Evolutionary conservation across 208 protist species (phyloP).

Genomic region (Leishmania braziliensis): DNA sequence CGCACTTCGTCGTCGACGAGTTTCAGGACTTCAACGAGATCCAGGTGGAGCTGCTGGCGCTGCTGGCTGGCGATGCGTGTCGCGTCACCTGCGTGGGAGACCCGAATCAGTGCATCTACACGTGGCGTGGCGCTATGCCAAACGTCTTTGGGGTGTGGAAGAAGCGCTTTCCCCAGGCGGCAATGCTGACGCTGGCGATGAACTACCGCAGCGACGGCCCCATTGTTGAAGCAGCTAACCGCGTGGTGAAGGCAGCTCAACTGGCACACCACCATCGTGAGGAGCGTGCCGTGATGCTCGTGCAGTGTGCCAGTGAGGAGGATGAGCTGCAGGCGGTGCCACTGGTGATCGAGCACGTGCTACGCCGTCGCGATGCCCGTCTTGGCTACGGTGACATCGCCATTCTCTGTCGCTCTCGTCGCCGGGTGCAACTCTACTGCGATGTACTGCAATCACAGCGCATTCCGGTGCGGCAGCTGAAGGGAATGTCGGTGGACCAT

Average conservation of each 20-base stretch:
- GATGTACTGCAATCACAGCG: conserved; percentile 39
- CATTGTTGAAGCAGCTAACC: conserved; percentile 75
- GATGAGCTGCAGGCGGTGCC: conserved; percentile 51
- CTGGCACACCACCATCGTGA: conserved; percentile 42
- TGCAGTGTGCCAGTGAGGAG: conserved; percentile 39
- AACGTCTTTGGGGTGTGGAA: conserved; percentile 73
- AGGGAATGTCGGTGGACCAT: conserved; percentile 35
- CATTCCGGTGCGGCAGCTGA: conserved; percentile 62
- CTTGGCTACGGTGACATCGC: conserved; percentile 71
- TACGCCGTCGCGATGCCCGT: conserved; percentile 40
- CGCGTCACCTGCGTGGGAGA: conserved; percentile 89
- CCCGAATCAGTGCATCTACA: conserved; percentile 91
- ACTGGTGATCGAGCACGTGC: conserved; percentile 45
- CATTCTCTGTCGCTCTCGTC: conserved; percentile 79
- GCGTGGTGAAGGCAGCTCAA: conserved; percentile 49
- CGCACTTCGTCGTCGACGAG: conserved; percentile 90
- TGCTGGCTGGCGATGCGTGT: conserved; percentile 77
- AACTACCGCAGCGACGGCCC: conserved; percentile 84
- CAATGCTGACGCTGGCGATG: conserved; percentile 46
- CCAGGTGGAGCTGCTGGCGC: conserved; percentile 82
- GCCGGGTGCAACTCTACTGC: conserved; percentile 41
- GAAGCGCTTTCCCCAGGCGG: conserved; percentile 69
- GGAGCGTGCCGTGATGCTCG: conserved; percentile 34
- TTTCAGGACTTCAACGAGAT: conserved; percentile 91
- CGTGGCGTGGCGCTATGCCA: conserved; percentile 79